Evolutionary conservation across 768 basidiomycete species (phyloP), one percentile per base, ranked within the genome.

Genomic region (Phanerodontia chrysosporium): DNA sequence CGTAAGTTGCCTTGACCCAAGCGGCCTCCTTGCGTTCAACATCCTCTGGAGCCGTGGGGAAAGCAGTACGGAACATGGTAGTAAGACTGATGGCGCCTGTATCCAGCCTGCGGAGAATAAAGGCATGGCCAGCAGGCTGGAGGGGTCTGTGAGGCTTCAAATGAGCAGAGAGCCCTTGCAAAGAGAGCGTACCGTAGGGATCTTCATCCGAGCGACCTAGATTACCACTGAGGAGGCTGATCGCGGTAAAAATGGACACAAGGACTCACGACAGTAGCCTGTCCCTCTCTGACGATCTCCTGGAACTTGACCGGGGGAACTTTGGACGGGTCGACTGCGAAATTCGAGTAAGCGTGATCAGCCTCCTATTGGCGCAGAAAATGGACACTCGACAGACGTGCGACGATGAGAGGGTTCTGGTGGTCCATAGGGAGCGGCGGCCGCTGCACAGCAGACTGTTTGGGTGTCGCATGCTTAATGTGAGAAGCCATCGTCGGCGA

Each of bases 61-160:
- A 98, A 0, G 93, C 93, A 8, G 94, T 94, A 59, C 94, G 90
- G 76, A 91, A 96, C 94, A 98, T 96, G 58, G 95, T 96, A 10
- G 95, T 96, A 10, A 95, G 82, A 63, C 88, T 90, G 73, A 98
- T 83, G 21, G 93, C 93, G 59, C 90, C 87, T 2, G 95, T 96
- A 74, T 98, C 95, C 66, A 90, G 95, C 56, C 95, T 86, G 46
- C 95, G 85, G 35, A 98, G 86, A 69, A 98, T 92, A 71, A 97
- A 98, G 24, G 95, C 93, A 74, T 98, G 95, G 35, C 88, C 86
- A 14, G 76, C 72, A 28, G 87, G 81, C 89, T 92, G 57, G 62
- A 58, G 64, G 62, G 49, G 49, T 51, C 55, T 32, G 59, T 62
- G 57, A 56, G 46, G 49, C 39, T 46, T 49, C 35, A 54, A 22